phyloP scores from a whole-genome alignment of 768 basidiomycete species.

The Cyclocybe cylindracea region DNA sequence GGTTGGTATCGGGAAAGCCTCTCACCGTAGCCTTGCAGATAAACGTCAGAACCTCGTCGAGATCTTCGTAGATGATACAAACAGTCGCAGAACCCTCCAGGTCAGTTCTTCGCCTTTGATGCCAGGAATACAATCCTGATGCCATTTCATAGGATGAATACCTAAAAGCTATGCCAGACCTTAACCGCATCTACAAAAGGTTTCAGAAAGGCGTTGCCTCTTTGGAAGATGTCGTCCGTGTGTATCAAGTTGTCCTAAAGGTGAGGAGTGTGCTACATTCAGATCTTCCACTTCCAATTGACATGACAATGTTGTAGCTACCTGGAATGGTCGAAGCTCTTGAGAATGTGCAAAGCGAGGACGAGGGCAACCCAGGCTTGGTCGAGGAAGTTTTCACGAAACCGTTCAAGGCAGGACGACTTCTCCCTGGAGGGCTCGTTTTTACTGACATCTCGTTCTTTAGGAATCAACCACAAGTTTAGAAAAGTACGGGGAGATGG shows the following conservation, averaged over 20 bases:
- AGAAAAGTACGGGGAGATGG: conserved; percentile 87
- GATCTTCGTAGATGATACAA: conserved; percentile 77
- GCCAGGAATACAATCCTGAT: background rate
- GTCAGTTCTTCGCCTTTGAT: conserved; percentile 32
- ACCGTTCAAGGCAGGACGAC: conserved; percentile 50
- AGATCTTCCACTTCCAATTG: background rate
- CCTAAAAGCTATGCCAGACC: conserved; percentile 90
- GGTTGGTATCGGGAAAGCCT: too few species aligned
- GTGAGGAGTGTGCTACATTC: conserved; percentile 34
- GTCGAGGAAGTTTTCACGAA: conserved; percentile 69
- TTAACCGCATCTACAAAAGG: conserved; percentile 87
- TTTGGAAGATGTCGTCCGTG: conserved; percentile 93
- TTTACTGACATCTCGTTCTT: background rate
- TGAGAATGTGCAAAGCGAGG: conserved; percentile 45
- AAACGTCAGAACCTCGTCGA: conserved; percentile 89
- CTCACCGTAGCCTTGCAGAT: conserved; percentile 40
- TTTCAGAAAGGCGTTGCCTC: conserved; percentile 84
- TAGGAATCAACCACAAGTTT: conserved; percentile 68
- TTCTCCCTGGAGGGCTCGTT: background rate
- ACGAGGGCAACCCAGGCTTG: conserved; percentile 48
- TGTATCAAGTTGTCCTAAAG: conserved; percentile 91
- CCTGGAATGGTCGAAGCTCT: conserved; percentile 73
- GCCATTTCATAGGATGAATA: conserved; percentile 66
- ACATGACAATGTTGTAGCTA: conserved; percentile 45
- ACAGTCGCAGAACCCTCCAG: conserved; percentile 71